Evolutionary conservation across 2,329 filamentous ascomycete species (phyloP).

Genomic region (Fusarium sacchari): DNA sequence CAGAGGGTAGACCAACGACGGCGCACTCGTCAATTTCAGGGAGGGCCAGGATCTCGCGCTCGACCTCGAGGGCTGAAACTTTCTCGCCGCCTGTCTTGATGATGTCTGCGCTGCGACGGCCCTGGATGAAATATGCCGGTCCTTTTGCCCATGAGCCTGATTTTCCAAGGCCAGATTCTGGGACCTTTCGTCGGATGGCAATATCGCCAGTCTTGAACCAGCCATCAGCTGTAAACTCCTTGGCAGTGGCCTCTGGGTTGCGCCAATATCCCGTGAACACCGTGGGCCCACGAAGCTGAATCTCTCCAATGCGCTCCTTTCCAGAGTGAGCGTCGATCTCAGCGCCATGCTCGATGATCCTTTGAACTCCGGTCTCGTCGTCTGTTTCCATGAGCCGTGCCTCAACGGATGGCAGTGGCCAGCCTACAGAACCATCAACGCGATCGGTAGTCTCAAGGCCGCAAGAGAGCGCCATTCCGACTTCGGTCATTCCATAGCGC

Average conservation of each 20-base stretch:
- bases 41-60: conserved; percentile 88
- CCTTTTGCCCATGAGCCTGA: conserved; percentile 66
- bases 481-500: conserved; percentile 99
- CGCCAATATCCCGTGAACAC: conserved; percentile 11
- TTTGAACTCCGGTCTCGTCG: conserved; percentile 69
- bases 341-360: conserved; percentile 71
- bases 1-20: conserved; percentile 85
- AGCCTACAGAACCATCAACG: conserved; percentile 91
- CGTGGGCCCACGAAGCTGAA: conserved; percentile 57
- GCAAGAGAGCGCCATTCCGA: conserved; percentile 98
- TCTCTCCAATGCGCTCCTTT: conserved; percentile 83
- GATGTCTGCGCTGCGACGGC: conserved; percentile 88
- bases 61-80: conserved; percentile 89
- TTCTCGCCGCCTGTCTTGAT: conserved; percentile 98
- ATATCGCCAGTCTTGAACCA: conserved; percentile 23
- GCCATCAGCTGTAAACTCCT: conserved; percentile 1
- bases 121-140: conserved; percentile 89
- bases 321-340: conserved; percentile 60
- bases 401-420: conserved; percentile 89
- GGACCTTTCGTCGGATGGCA: conserved; percentile 46
- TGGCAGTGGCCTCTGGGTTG: background rate
- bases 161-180: conserved; percentile 56
- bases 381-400: conserved; percentile 78
- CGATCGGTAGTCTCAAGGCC: conserved; percentile 80
- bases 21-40: conserved; percentile 83